Conservation (phyloP, 1,284 basidiomycete genomes). For the Fomitopsis pinicola region DNA sequence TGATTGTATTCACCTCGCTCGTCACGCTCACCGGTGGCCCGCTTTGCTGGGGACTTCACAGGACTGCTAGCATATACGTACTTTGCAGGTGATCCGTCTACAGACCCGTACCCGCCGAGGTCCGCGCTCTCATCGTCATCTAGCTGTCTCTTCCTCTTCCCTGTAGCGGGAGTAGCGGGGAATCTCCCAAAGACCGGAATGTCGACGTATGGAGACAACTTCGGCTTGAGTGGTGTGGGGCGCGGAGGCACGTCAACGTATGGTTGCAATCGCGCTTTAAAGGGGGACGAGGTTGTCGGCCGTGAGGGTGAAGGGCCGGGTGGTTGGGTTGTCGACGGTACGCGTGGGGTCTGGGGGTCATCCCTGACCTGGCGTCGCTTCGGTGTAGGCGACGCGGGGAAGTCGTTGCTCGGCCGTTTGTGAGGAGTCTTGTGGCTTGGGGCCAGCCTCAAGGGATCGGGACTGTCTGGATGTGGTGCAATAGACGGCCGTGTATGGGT, state of each 20-base stretch:
- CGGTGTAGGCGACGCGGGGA: conserved; percentile 30
- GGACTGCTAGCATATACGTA: conserved; percentile 24
- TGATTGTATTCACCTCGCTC: conserved; percentile 54
- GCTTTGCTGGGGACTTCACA: conserved; percentile 45
- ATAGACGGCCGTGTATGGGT: conserved; percentile 8
- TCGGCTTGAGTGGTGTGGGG: conserved; percentile 10
- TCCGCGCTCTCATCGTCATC: conserved; percentile 40
- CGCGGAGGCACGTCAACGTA: conserved; percentile 56
- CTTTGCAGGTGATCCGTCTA: conserved; percentile 37
- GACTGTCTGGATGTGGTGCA: conserved; percentile 26
- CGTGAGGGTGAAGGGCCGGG: background rate
- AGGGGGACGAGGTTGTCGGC: background rate
- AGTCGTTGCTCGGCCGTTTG: conserved; percentile 43
- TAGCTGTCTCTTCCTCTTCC: conserved; percentile 17
- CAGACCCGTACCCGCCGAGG: conserved; percentile 57
- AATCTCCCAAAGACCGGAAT: conserved; percentile 43
- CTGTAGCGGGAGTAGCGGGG: conserved; percentile 43
- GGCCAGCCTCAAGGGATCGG: conserved; percentile 46
- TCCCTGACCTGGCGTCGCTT: conserved; percentile 25
- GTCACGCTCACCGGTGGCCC: conserved; percentile 68
- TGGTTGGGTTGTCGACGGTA: background rate
- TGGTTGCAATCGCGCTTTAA: conserved; percentile 34
- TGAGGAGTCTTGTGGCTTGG: conserved; percentile 40
- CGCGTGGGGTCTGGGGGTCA: background rate
- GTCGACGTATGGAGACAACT: conserved; percentile 52